phyloP scores from a whole-genome alignment of 257 asterid genomes.

The Asclepias syriaca region DNA sequence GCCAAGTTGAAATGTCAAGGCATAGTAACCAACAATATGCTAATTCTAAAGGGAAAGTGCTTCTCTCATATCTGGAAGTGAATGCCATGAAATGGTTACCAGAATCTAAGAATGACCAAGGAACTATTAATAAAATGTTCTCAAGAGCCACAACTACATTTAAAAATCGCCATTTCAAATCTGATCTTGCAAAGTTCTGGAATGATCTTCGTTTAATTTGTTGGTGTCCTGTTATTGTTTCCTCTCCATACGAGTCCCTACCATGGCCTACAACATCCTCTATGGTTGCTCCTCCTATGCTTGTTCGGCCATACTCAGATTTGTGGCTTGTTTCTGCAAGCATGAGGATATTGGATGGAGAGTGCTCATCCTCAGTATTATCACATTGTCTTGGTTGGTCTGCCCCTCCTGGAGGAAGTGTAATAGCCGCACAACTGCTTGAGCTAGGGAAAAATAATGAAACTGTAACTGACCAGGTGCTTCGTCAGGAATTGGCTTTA shows the following conservation, averaged over 20 bases:
- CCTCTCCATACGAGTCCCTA: slow-evolving; percentile 62
- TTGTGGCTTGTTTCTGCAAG: slow-evolving; percentile 98
- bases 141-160: slow-evolving; percentile 62
- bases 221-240: slow-evolving; percentile 91
- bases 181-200: slow-evolving; percentile 87
- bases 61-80: slow-evolving; percentile 87
- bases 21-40: slow-evolving; percentile 56
- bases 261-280: slow-evolving; percentile 94
- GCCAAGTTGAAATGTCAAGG: slow-evolving; percentile 63
- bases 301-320: slow-evolving; percentile 68
- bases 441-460: slow-evolving; percentile 97
- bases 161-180: slow-evolving; percentile 54
- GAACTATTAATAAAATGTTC: slow-evolving; percentile 59
- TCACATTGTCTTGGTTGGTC: slow-evolving; percentile 90
- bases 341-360: slow-evolving; percentile 93
- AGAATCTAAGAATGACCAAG: slow-evolving; percentile 47
- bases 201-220: slow-evolving; percentile 79
- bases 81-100: slow-evolving; percentile 84
- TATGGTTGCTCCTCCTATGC: slow-evolving; percentile 91
- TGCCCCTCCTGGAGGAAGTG: slow-evolving; percentile 87
- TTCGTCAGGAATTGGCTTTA: slow-evolving; percentile 78
- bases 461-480: slow-evolving; percentile 61
- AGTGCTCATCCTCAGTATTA: slow-evolving; percentile 82
- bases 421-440: slow-evolving; percentile 92
- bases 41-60: slow-evolving; percentile 70